Conservation (phyloP, 169 alveolate species). For the Eimeria necatrix region DNA sequence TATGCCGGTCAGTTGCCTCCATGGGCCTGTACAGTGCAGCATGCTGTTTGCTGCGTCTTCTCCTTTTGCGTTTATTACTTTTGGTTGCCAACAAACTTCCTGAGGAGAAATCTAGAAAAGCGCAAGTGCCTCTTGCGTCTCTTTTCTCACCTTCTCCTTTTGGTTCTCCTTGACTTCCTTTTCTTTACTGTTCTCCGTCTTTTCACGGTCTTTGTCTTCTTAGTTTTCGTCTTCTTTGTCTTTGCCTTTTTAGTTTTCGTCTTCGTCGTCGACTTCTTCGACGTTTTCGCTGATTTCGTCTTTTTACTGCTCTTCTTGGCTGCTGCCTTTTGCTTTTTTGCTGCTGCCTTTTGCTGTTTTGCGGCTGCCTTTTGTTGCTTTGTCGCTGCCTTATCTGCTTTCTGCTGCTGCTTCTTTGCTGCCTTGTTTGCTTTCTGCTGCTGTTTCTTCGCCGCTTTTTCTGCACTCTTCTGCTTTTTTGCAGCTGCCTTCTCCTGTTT, state of each 20-base stretch:
- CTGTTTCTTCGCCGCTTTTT: not conserved
- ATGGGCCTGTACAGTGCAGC: too few species aligned
- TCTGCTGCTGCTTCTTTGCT: conserved; percentile 24
- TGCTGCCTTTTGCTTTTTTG: not conserved
- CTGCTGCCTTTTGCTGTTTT: not conserved
- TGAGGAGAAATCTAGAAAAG: too few species aligned
- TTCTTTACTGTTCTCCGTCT: not conserved
- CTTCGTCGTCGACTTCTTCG: not conserved
- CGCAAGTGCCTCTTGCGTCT: not conserved
- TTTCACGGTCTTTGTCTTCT: not conserved
- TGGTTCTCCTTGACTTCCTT: not conserved
- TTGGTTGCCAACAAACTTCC: too few species aligned
- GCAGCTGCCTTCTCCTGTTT: not conserved
- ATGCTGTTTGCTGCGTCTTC: not conserved
- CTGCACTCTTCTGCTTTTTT: not conserved
- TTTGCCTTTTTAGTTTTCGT: not conserved
- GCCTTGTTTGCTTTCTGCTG: not conserved
- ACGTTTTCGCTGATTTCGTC: too few species aligned
- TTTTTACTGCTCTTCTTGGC: too few species aligned
- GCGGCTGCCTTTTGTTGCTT: not conserved
- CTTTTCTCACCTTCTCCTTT: not conserved
- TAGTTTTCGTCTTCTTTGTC: not conserved
- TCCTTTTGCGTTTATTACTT: not conserved
- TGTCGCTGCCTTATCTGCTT: not conserved
- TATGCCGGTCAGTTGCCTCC: too few species aligned